These are phyloP conservation scores for Penicillium lagena DNA, from an alignment of 495 filamentous ascomycete species.

Conservation along the genomic window DNA sequence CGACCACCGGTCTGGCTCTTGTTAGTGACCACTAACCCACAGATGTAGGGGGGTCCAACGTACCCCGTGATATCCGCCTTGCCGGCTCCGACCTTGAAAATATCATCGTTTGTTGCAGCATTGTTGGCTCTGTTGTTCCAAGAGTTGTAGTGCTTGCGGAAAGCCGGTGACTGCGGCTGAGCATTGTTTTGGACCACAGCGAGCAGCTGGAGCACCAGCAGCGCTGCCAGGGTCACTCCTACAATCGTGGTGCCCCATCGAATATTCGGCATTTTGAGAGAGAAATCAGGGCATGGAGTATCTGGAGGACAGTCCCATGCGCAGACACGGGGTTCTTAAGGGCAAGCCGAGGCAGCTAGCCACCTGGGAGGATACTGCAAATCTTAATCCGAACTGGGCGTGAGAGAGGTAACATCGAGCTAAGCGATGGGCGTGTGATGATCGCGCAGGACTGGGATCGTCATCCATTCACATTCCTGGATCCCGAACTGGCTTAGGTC, in stretches of 20 bases:
- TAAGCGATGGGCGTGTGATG: not conserved
- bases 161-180: slow-evolving; percentile 7
- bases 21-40: not conserved
- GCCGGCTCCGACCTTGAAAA: slow-evolving; percentile 83
- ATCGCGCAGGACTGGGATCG: not conserved
- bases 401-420: not conserved
- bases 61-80: slow-evolving; percentile 95
- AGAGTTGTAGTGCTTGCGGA: slow-evolving; percentile 12
- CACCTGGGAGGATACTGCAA: not conserved
- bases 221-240: slow-evolving; percentile 14
- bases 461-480: too few relatives aligned
- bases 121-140: slow-evolving; percentile 18
- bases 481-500: too few relatives aligned
- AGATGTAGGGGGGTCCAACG: not conserved
- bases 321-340: slow-evolving; percentile 9
- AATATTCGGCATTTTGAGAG: slow-evolving; percentile 22
- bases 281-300: too few relatives aligned
- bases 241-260: slow-evolving; percentile 17
- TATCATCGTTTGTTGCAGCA: slow-evolving; percentile 25
- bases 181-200: slow-evolving; percentile 11
- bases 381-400: slow-evolving; percentile 11
- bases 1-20: slow-evolving; percentile 62
- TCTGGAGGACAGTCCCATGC: not conserved
- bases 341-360: not conserved
- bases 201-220: slow-evolving; percentile 27